Base-by-base conservation (phyloP, 805 yeast species). In the Kodamaea kakaduensis region DNA sequence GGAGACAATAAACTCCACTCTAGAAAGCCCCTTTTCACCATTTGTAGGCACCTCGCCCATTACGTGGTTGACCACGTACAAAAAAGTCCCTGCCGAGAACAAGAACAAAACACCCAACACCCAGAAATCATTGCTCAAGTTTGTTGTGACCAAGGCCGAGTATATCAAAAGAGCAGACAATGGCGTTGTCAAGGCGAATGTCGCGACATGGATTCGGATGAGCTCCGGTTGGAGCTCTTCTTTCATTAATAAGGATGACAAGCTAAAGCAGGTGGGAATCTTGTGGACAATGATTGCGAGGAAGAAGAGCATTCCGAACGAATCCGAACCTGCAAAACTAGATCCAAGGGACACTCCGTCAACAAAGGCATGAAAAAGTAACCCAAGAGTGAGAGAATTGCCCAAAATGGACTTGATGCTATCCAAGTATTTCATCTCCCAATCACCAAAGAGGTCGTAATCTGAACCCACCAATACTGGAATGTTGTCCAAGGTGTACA, bases 281-380 rank as follows among this genome's bases (percentile, higher is more conserved):
- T 84, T 84, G 61, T 84, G 93, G 20, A 81, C 50, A 40, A 83
- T 65, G 18, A 84, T 73, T 9, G 85, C 79, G 9, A 78, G 33
- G 31, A 80, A 72, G 33, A 84, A 75, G 24, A 77, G 45, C 31
- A 63, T 23, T 40, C 59, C 67, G 23, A 71, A 55, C 6, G 57
- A 48, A 37, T 59, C 59, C 14, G 61, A 54, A n/a, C 47, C 48
- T 16, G 69, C 54, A 32, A 69, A 64, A 1, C 82, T 68, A 0
- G 87, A 73, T 0, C 88, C 87, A 22, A 84, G 59, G 0, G 87
- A 81, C 5, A 84, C 61, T 1, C 94, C 94, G 47, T 84, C 94
- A 2, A 84, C 76, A 2, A 77, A 47, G 1, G 85, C 75, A 50
- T 84, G 94, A 10, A 83, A 62, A 1, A 81, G 50, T 9, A 84